Evolutionary conservation across 768 basidiomycete species (phyloP), one percentile per base, ranked within the genome.

Genomic region (Lentinula boryana): DNA sequence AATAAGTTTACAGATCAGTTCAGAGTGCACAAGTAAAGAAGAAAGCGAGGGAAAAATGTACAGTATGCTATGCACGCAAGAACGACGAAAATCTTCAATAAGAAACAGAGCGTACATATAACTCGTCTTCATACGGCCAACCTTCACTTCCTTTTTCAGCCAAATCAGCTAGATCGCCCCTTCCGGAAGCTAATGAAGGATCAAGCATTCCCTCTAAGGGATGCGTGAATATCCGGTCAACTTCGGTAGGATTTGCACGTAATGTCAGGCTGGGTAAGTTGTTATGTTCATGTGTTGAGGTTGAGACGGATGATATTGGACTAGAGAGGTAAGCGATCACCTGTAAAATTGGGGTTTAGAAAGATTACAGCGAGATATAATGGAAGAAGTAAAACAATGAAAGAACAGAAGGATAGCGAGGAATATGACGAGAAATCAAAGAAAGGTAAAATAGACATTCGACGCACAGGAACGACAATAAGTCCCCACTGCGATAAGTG

Each of bases 381-480:
- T 10, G 84, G 82, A 31, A 94, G 75, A 58, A 92, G 68, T 2
- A 89, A 87, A 23, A 95, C 79, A 2, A 95, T 84, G 0, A 8
- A 3, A 27, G 27, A 27, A 27, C 27, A 27, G 27, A 27, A 27
- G 27, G 49, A 50, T 10, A 13, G 21, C 5, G 16, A 68, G 65
- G 0, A 72, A 68, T 1, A 95, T 74, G 1, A 93, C 27, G 3
- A 76, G 68, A 0, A 74, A 70, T 48, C 87, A 75, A 9, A 84
- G 82, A 33, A 93, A 31, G 2, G 9, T 5, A 23, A 75, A 58
- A 92, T 68, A 2, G 89, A 86, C 27, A 27, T 27, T 27, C 4
- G 3, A 21, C 95, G 78, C 2, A 95, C 94, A 93, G 0, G 85
- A 89, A 48, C 95, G 92, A 41, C 94, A 70, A 15, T 92, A 77